phyloP scores from a whole-genome alignment of 805 yeast genomes.

The Sugiyamaella valdiviana region DNA sequence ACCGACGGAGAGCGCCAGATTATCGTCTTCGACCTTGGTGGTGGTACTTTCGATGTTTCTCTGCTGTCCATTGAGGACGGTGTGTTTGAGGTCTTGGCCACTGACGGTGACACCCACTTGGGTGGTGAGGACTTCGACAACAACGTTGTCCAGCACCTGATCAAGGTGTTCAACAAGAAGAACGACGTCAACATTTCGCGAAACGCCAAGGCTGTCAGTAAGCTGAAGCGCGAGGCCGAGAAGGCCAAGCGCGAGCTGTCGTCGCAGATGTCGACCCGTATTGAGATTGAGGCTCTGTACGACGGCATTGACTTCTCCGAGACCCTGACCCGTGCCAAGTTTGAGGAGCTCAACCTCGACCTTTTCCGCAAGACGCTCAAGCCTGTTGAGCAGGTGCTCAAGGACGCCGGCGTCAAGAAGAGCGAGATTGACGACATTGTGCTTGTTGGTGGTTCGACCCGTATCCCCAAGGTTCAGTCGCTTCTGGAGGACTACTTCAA shows the following conservation, averaged over 20 bases:
- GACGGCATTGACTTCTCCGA: constrained; percentile 96
- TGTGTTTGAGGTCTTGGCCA: constrained; percentile 86
- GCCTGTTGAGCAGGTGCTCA: constrained; percentile 93
- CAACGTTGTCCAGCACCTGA: constrained; percentile 81
- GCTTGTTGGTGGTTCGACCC: constrained; percentile 97
- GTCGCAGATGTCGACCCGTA: constrained; percentile 89
- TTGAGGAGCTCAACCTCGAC: constrained; percentile 91
- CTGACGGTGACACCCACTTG: constrained; percentile 94
- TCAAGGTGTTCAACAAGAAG: constrained; percentile 84
- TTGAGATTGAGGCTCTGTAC: constrained; percentile 90
- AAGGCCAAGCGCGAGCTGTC: constrained; percentile 96
- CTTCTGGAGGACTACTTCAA: constrained; percentile 82
- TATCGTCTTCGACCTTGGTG: constrained; percentile 91
- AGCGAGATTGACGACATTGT: constrained; percentile 90
- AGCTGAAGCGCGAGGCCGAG: constrained; percentile 95
- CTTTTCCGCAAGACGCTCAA: constrained; percentile 89
- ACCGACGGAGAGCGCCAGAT: constrained; percentile 80
- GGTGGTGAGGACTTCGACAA: constrained; percentile 97
- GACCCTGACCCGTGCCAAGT: constrained; percentile 93
- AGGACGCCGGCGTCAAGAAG: constrained; percentile 85
- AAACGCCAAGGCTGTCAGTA: constrained; percentile 82
- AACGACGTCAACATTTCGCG: constrained; percentile 74
- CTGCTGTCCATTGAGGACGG: constrained; percentile 83
- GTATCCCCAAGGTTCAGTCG: constrained; percentile 97
- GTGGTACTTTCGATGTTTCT: constrained; percentile 95